Conservation (phyloP, 768 basidiomycete genomes). For the Neoboletus subvelutipes region DNA sequence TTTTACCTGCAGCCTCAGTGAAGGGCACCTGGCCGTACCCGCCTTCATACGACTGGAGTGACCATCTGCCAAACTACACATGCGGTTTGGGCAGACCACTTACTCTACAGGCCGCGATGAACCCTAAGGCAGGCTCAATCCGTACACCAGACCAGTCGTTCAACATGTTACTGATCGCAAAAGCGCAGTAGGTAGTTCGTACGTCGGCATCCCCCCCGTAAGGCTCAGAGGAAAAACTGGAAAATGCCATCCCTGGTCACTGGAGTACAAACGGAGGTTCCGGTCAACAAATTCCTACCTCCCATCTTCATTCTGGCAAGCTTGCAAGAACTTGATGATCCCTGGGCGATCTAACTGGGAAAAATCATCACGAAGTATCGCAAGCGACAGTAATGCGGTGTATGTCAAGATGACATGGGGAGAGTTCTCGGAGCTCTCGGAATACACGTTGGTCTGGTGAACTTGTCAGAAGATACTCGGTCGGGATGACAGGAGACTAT, state of each 20-base stretch:
- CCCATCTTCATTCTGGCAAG: slow-evolving; percentile 79
- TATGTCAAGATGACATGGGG: slow-evolving; percentile 95
- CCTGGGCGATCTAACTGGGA: slow-evolving; percentile 64
- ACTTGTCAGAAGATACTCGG: slow-evolving; percentile 7
- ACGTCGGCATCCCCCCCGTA: slow-evolving; percentile 72
- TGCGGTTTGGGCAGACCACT: slow-evolving; percentile 17
- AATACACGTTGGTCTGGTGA: slow-evolving; percentile 36
- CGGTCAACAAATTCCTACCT: slow-evolving; percentile 48
- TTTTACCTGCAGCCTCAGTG: slow-evolving; percentile 81
- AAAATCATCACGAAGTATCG: slow-evolving; percentile 87
- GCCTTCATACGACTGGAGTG: slow-evolving; percentile 80
- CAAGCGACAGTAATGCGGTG: slow-evolving; percentile 79
- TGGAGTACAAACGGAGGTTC: slow-evolving; percentile 13
- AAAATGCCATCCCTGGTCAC: slow-evolving; percentile 3
- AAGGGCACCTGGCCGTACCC: slow-evolving; percentile 83
- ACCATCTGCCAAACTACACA: background rate
- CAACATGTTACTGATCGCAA: slow-evolving; percentile 77
- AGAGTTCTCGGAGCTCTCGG: slow-evolving; percentile 51
- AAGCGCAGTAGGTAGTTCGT: slow-evolving; percentile 84
- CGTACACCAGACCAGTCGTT: slow-evolving; percentile 78
- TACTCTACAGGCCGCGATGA: slow-evolving; percentile 74
- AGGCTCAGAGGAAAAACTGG: slow-evolving; percentile 73
- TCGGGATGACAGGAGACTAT: slow-evolving; percentile 2
- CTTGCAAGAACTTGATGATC: slow-evolving; percentile 60
- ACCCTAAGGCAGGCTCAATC: slow-evolving; percentile 56